phyloP scores from a whole-genome alignment of 176 grass and related monocot genomes.

The Oryza glumipatula region DNA sequence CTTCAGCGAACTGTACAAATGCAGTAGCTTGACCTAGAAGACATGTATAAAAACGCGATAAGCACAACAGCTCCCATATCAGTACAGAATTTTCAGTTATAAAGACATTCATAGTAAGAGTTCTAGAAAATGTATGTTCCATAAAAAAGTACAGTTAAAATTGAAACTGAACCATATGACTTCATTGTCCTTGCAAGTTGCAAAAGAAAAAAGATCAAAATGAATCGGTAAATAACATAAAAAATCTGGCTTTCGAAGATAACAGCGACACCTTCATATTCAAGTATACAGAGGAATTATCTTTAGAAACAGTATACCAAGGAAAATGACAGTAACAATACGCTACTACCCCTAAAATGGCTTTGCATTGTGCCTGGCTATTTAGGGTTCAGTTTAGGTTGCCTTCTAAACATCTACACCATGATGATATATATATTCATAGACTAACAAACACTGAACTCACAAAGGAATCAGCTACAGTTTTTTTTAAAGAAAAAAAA shows the following conservation, averaged over 20 bases:
- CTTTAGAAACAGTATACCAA: neutral
- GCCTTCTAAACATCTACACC: neutral
- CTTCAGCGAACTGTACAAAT: constrained; percentile 39
- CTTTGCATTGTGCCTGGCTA: neutral
- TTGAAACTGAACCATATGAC: neutral
- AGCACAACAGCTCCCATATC: constrained; percentile 23
- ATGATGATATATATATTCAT: neutral
- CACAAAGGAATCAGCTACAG: constrained; percentile 22
- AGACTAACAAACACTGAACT: neutral
- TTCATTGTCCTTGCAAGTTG: neutral
- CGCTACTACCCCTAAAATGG: neutral
- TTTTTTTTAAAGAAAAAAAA: no score
- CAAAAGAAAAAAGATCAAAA: neutral
- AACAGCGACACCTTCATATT: neutral
- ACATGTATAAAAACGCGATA: constrained; percentile 27
- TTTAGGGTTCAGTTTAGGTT: constrained; percentile 4
- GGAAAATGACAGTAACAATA: neutral
- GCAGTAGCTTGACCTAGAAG: constrained; percentile 42
- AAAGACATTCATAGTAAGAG: neutral
- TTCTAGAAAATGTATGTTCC: neutral
- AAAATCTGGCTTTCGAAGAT: neutral
- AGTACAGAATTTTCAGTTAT: neutral
- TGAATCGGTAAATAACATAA: neutral
- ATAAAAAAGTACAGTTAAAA: neutral
- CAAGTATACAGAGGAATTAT: neutral